Base-by-base conservation (phyloP, 2,329 filamentous ascomycete species). In the Pseudofabraea citricarpa region DNA sequence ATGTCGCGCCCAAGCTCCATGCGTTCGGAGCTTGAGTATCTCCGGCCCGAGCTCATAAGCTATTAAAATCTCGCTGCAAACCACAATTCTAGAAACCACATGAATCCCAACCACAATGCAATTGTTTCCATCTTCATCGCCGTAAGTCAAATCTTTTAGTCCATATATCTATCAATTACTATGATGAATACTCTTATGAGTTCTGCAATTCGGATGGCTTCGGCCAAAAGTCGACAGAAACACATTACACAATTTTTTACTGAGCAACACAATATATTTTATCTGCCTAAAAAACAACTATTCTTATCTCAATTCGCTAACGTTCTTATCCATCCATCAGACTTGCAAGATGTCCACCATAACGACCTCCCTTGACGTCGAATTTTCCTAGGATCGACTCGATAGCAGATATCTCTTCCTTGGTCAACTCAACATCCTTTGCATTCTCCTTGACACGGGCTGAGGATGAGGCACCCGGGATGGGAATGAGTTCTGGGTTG, bases 371-470 rank as follows among this genome's bases (percentile, higher is more conserved):
- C 2, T 62, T 61, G 6, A 71, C 55, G 36, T 70, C 65, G 51
- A 78, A 74, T 43, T 65, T 68, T 8, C 60, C 64, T 19, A 81
- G 53, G 8, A 75, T 69, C 13, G 56, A 53, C 38, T 78, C 72
- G 39, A 82, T 73, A 50, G 71, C 67, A 5, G 55, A 57, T 58
- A 78, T 56, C 49, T 82, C 79, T 4, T 67, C 68, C 2, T 70
- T 65, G 1, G 64, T 71, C 36, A 83, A 57, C 1, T 71, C 63
- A 5, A 80, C 64, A 26, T 66, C 50, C 46, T 67, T 71, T 23
- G 69, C 63, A 52, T 87, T 87, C 68, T 86, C 82, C n/a, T 66
- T 54, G 9, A 85, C 70, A 18, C 81, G 69, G 27, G 65, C 70
- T 8, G 64, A 66, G 4, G 70, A 78, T 1, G 76, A 77, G 7